Evolutionary conservation across 164 flowering plant genomes (phyloP).

Genomic region (Amborella trichopoda): DNA sequence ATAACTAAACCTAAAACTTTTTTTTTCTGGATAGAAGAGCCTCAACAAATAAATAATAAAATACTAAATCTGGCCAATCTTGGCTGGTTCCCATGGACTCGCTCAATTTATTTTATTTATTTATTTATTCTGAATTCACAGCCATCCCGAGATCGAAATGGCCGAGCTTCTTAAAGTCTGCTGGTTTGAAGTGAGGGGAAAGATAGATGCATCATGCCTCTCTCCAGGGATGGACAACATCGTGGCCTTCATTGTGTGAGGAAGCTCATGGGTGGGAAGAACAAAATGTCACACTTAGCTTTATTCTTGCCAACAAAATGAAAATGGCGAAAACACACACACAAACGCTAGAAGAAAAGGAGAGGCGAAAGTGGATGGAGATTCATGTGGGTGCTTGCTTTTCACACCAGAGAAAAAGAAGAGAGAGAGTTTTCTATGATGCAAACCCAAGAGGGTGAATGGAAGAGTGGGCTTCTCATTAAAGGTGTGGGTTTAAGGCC

Average conservation of each 20-base stretch:
- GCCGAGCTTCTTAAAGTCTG: conserved; percentile 56
- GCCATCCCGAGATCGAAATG: conserved; percentile 26
- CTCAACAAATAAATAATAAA: too few relatives aligned
- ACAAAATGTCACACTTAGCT: conserved; percentile 48
- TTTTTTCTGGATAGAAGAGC: too few relatives aligned
- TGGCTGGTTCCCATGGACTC: too few relatives aligned
- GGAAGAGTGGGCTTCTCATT: conserved; percentile 58
- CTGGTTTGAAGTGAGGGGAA: conserved; percentile 67
- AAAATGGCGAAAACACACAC: conserved; percentile 29
- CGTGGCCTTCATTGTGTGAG: conserved; percentile 32
- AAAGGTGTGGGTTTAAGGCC: conserved; percentile 45
- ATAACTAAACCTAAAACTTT: too few relatives aligned
- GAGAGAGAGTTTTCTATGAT: conserved; percentile 33
- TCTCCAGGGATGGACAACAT: conserved; percentile 35
- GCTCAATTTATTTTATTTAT: too few relatives aligned
- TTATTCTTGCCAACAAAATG: conserved; percentile 31
- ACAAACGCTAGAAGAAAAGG: conserved; percentile 20
- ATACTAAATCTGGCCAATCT: too few relatives aligned
- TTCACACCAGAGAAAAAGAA: conserved; percentile 17
- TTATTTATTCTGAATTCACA: conserved; percentile 9
- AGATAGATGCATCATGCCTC: conserved; percentile 28
- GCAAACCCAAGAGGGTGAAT: conserved; percentile 37
- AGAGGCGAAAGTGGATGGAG: conserved; percentile 36
- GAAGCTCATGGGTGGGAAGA: conserved; percentile 60
- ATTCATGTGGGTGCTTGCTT: conserved; percentile 38